Evolutionary conservation across 352 stramenopile species (phyloP).

Genomic region (Globisporangium rhizosaccharum): DNA sequence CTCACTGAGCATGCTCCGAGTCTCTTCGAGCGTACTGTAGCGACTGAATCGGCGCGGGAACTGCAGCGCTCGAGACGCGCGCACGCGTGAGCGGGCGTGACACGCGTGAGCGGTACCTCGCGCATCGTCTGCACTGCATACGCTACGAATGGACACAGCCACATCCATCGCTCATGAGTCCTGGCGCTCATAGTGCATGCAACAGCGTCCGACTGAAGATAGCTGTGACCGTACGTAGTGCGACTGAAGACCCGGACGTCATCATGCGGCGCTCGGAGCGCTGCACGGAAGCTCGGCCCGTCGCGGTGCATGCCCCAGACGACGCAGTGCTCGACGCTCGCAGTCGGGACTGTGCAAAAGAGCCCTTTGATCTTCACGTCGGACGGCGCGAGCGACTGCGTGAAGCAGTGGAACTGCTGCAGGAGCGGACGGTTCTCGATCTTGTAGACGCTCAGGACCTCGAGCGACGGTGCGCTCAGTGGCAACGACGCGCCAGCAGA

Average conservation of each 20-base stretch:
- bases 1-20: background rate
- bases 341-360: slow-evolving; percentile 53
- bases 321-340: slow-evolving; percentile 51
- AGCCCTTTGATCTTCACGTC: slow-evolving; percentile 70
- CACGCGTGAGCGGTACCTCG: slow-evolving; percentile 18
- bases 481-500: background rate
- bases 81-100: slow-evolving; percentile 8
- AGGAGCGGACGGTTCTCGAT: slow-evolving; percentile 68
- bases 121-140: slow-evolving; percentile 2
- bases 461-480: slow-evolving; percentile 11
- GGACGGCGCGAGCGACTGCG: slow-evolving; percentile 9
- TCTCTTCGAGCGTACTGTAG: slow-evolving; percentile 64
- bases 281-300: slow-evolving; percentile 4
- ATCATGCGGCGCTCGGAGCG: slow-evolving; percentile 1
- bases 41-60: slow-evolving; percentile 69
- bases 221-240: slow-evolving; percentile 14
- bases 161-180: background rate
- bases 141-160: background rate
- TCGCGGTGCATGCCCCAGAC: slow-evolving; percentile 52
- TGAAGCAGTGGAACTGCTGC: slow-evolving; percentile 47
- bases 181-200: background rate
- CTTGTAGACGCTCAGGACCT: slow-evolving; percentile 80
- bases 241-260: slow-evolving; percentile 32
- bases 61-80: slow-evolving; percentile 10
- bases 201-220: background rate